Percentiles rank a stretch among this genome's conserved stretches.
Conservation (phyloP, 495 filamentous ascomycete genomes). For the Evernia prunastri region DNA sequence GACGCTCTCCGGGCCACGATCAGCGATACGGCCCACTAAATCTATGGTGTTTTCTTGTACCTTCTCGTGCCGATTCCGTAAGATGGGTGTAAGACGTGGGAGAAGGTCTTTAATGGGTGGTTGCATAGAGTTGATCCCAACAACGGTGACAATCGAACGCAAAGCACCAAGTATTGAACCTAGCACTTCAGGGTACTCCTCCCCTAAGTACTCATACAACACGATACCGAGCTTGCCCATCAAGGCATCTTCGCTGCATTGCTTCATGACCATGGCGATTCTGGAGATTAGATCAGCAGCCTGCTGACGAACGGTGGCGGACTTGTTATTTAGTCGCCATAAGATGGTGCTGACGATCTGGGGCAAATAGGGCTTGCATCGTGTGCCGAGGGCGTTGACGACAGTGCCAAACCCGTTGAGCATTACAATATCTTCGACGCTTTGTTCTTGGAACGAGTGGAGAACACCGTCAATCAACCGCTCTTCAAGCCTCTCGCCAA, state of each 20-base stretch:
- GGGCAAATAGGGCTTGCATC: slow-evolving; percentile 92
- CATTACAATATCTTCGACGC: slow-evolving; percentile 91
- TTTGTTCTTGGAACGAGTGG: slow-evolving; percentile 96
- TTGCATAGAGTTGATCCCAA: slow-evolving; percentile 97
- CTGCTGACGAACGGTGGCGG: slow-evolving; percentile 90
- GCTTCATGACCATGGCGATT: slow-evolving; percentile 97
- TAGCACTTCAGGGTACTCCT: slow-evolving; percentile 97
- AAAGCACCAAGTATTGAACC: slow-evolving; percentile 94
- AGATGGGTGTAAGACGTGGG: slow-evolving; percentile 89
- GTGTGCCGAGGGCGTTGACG: slow-evolving; percentile 87
- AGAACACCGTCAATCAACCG: slow-evolving; percentile 93
- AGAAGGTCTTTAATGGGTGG: slow-evolving; percentile 97
- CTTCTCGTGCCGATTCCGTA: slow-evolving; percentile 98
- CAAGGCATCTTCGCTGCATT: slow-evolving; percentile 89
- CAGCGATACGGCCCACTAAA: slow-evolving; percentile 94
- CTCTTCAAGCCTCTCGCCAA: slow-evolving; percentile 87
- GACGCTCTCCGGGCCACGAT: slow-evolving; percentile 91
- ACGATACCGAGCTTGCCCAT: slow-evolving; percentile 95
- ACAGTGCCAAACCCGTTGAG: slow-evolving; percentile 98
- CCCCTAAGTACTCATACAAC: slow-evolving; percentile 97
- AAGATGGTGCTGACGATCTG: slow-evolving; percentile 95
- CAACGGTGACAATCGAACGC: slow-evolving; percentile 93
- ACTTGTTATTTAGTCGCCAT: slow-evolving; percentile 98
- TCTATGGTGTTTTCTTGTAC: slow-evolving; percentile 99
- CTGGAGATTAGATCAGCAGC: slow-evolving; percentile 94